Conservation (phyloP, 306 rosid species). For the Vicia faba region DNA sequence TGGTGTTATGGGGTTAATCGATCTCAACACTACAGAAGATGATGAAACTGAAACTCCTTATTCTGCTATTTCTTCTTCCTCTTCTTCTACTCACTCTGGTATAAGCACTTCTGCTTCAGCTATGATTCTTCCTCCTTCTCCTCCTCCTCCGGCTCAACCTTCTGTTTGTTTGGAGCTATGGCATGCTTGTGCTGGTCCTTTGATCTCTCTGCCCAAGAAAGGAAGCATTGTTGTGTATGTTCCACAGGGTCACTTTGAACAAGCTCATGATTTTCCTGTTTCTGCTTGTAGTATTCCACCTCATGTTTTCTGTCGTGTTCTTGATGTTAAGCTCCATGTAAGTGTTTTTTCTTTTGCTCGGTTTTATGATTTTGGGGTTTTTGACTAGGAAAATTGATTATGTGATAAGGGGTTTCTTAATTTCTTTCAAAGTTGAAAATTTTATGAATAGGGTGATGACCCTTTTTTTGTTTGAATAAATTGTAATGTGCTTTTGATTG, state of each 20-base stretch:
- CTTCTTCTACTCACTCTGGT: conserved; percentile 60
- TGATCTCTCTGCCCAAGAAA: conserved; percentile 86
- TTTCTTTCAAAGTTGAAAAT: not conserved
- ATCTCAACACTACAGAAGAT: conserved; percentile 95
- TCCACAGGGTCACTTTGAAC: conserved; percentile 94
- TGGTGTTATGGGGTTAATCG: conserved; percentile 67
- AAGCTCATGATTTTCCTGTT: conserved; percentile 66
- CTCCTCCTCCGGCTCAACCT: conserved; percentile 37
- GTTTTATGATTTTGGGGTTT: conserved; percentile 33
- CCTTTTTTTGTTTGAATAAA: not conserved
- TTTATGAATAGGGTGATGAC: not conserved
- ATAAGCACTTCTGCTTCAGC: conserved; percentile 45
- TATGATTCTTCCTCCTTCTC: conserved; percentile 39
- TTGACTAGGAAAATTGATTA: conserved; percentile 12
- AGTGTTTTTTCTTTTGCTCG: conserved; percentile 21
- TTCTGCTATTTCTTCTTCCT: conserved; percentile 53
- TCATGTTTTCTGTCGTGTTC: conserved; percentile 91
- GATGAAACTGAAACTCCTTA: conserved; percentile 81
- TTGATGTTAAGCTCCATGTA: conserved; percentile 94
- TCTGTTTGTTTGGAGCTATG: conserved; percentile 93
- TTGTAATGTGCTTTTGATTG: conserved; percentile 21
- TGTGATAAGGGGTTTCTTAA: not conserved
- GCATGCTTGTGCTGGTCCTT: conserved; percentile 99
- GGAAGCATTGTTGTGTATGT: conserved; percentile 82
- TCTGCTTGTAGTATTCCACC: conserved; percentile 68